Base-by-base conservation (phyloP, 148 eudicot genomes). In the Silene latifolia region DNA sequence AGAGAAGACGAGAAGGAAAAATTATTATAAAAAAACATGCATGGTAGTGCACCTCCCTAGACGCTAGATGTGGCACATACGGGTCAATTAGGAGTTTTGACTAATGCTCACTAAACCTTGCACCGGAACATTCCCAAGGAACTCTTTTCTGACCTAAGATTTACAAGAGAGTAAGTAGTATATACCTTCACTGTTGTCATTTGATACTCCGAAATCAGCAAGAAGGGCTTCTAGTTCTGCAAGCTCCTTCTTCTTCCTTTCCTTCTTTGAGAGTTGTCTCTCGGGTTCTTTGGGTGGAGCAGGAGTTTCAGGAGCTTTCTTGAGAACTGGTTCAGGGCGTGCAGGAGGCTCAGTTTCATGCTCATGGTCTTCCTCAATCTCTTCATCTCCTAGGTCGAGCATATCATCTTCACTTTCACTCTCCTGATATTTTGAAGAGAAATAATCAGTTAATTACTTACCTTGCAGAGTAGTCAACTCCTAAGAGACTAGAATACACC, bases 381-480 rank as follows among this genome's bases (percentile, higher is more conserved):
- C 99, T 58, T 95, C 97, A 80, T 94, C 96, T 71, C 78, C 88
- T 70, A 90, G 85, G 80, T 92, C 97, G 69, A 89, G 88, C 84
- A 83, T 83, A 56, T 94, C 98, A 63, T 90, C 97, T 78, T 92
- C 99, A 85, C 99, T 95, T 82, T 90, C 99, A 83, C 93, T 95
- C 83, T 90, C 94, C 99, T 95, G 86, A 68, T 56, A 74, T 51
- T 48, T 39, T 56, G 24, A 7, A 71, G 56, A 2, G n/a, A 15
- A 21, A 48, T 24, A 54, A 69, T 80, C 69, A 76, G 56, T 76
- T 63, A 76, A 42, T 14, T 66, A 56, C 14, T 42, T 0, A 25
- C 44, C 18, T 5, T 63, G 58, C 23, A 27, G 14, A 32, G 54
- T 17, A 21, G 19, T 63, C 4, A 72, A 42, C 47, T 14, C 13